Evolutionary conservation across 148 eudicot genomes (phyloP).

Genomic region (Chenopodium formosanum): DNA sequence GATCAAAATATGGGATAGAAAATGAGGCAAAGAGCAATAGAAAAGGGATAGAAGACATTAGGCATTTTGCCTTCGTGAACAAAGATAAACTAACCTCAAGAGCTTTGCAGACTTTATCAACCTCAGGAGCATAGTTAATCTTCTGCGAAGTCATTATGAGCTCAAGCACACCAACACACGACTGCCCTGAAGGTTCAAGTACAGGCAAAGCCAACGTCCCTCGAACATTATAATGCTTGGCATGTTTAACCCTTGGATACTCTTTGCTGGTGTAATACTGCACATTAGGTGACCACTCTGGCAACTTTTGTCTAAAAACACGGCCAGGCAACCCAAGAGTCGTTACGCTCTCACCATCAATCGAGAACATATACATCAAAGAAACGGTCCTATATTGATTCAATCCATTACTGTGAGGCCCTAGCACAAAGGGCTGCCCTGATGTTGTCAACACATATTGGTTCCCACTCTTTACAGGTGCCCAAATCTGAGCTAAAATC

Average conservation of each 20-base stretch:
- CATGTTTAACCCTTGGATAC: constrained; percentile 66
- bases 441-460: constrained; percentile 79
- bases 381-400: constrained; percentile 82
- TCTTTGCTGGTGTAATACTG: constrained; percentile 87
- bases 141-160: constrained; percentile 84
- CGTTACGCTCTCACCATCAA: constrained; percentile 59
- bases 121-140: constrained; percentile 89
- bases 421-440: constrained; percentile 94
- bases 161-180: constrained; percentile 92
- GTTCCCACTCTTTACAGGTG: constrained; percentile 69
- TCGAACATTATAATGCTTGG: constrained; percentile 66
- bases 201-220: constrained; percentile 92
- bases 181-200: constrained; percentile 70
- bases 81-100: constrained; percentile 70
- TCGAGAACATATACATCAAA: constrained; percentile 64
- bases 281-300: constrained; percentile 96
- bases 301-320: constrained; percentile 77
- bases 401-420: constrained; percentile 66
- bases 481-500: constrained; percentile 95
- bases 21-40: too few relatives aligned
- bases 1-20: background rate
- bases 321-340: constrained; percentile 91
- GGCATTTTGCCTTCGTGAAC: background rate
- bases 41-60: background rate
- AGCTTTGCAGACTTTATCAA: constrained; percentile 94